phyloP scores from a whole-genome alignment of 148 eudicot genomes.

The Cornus suecica region DNA sequence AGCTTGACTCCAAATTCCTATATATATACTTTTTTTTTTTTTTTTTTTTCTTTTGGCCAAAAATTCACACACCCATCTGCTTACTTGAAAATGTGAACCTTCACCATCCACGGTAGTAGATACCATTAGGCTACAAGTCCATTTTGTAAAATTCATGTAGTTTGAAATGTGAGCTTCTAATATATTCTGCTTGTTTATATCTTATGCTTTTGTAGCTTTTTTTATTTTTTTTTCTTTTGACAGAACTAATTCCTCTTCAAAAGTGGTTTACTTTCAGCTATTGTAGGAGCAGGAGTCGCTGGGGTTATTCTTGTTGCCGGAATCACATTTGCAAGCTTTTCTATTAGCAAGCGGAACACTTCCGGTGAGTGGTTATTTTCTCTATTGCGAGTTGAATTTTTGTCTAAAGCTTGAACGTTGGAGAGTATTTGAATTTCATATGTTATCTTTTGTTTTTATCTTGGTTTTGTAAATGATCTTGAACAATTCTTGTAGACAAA shows the following conservation, averaged over 20 bases:
- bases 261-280: slow-evolving; percentile 80
- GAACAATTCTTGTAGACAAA: neutral
- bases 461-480: neutral
- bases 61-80: too few relatives aligned
- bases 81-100: too few relatives aligned
- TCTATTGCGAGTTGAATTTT: slow-evolving; percentile 3
- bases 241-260: slow-evolving; percentile 47
- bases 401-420: slow-evolving; percentile 7
- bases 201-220: slow-evolving; percentile 15
- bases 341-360: slow-evolving; percentile 51
- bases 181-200: neutral
- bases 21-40: too few relatives aligned
- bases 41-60: too few relatives aligned
- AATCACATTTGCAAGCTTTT: slow-evolving; percentile 64
- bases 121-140: too few relatives aligned
- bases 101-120: too few relatives aligned
- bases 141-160: neutral
- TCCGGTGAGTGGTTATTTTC: slow-evolving; percentile 52
- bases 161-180: neutral
- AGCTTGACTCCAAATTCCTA: neutral
- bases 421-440: neutral
- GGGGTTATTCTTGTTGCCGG: slow-evolving; percentile 77
- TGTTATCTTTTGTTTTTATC: slow-evolving; percentile 6
- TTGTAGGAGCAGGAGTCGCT: slow-evolving; percentile 76
- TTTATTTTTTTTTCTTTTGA: slow-evolving; percentile 4